Base-by-base conservation (phyloP, 352 stramenopile species). In the Globisporangium barbulae region DNA sequence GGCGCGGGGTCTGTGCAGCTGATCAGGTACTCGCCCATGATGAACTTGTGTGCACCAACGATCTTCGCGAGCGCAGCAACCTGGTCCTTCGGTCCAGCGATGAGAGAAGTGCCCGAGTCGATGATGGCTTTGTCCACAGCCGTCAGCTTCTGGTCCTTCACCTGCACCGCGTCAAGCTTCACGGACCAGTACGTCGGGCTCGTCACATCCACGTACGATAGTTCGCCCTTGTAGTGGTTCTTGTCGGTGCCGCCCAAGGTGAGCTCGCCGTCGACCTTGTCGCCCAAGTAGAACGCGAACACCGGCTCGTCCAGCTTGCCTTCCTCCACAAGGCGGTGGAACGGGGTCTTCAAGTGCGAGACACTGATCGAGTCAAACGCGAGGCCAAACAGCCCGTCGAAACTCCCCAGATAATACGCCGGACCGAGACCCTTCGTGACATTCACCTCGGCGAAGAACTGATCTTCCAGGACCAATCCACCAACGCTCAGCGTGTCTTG, bases 371-470 rank as follows among this genome's bases (percentile, higher is more conserved):
- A 72, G 53, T 90, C 81, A 59, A 97, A 98, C 53, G 78, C 93
- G 15, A 98, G 67, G 64, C 93, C 93, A 41, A 97, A 75, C 62
- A 98, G 97, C 39, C 93, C 93, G 77, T 98, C 93, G 71, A 98
- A 98, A 47, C 97, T 96, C 53, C 90, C 92, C 8, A 97, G 61
- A 30, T 76, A 81, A 70, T 96, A 98, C 5, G 85, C 88, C 9
- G 92, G 56, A n/a, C 93, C 93, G 10, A 98, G 76, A 45, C 92
- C 93, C 61, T 79, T 90, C 3, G 90, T 93, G 79, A 97, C 85
- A 52, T 85, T 77, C 15, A 97, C 77, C 72, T 96, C 88, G 6
- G 89, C 91, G 67, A 98, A 98, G 45, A 76, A 74, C 65, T 97
- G 83, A 48, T 69, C 64, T 17, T 61, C 67, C 25, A 88, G 41